Percentiles rank a stretch among this genome's conserved stretches.
These are phyloP conservation scores for Acanthamoeba sp. DNA, from an alignment of 208 protist genomes.

Conservation along the genomic window DNA sequence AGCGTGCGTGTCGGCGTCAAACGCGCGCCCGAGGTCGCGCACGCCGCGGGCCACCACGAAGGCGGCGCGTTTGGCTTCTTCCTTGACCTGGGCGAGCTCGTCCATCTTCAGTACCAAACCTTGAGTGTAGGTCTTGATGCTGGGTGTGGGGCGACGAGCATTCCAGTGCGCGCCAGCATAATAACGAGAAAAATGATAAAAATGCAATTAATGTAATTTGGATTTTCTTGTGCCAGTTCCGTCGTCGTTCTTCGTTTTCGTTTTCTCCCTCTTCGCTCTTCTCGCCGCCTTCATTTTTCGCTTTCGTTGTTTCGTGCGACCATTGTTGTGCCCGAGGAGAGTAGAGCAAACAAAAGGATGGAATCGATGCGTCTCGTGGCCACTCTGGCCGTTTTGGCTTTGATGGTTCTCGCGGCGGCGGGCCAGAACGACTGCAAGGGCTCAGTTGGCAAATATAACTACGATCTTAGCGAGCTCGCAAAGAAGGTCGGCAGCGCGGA, in stretches of 20 bases:
- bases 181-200: no score
- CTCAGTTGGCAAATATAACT: not conserved
- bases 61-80: not conserved
- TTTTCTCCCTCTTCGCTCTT: not conserved
- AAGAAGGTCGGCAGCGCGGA: not conserved
- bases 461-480: not conserved
- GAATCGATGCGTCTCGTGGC: not conserved
- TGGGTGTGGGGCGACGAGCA: no score
- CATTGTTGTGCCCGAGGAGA: no score
- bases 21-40: not conserved
- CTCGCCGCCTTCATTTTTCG: not conserved
- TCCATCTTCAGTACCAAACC: no score
- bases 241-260: not conserved
- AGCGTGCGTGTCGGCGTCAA: not conserved
- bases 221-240: not conserved
- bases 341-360: not conserved
- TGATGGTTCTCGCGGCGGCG: not conserved
- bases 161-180: no score
- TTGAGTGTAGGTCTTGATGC: not conserved
- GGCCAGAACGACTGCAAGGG: not conserved
- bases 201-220: no score
- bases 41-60: not conserved
- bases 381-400: not conserved
- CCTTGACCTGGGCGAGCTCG: not conserved
- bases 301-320: not conserved